Conservation (phyloP, 495 filamentous ascomycete species). For the Aspergillus nanangensis region DNA sequence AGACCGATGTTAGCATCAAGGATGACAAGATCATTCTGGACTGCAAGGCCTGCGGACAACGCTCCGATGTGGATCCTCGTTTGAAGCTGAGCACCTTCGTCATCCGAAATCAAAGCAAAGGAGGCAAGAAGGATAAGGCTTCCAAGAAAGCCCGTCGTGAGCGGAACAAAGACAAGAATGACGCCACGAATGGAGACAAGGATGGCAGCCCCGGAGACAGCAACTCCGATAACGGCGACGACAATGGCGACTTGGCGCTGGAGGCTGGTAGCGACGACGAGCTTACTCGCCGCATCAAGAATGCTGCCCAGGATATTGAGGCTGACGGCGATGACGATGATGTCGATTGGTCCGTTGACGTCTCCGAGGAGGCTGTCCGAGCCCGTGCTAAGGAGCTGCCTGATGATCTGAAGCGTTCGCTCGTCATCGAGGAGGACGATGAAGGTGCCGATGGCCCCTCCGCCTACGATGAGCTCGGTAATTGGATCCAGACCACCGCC, state of each 20-base stretch:
- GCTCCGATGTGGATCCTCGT: slow-evolving; percentile 82
- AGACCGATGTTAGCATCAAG: slow-evolving; percentile 93
- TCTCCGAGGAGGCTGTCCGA: slow-evolving; percentile 90
- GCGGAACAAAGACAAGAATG: slow-evolving; percentile 65
- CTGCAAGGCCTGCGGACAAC: slow-evolving; percentile 98
- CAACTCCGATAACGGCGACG: slow-evolving; percentile 60
- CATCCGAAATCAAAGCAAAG: slow-evolving; percentile 85
- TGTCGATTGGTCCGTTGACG: slow-evolving; percentile 90
- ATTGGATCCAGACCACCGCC: slow-evolving; percentile 80
- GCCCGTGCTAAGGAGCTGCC: slow-evolving; percentile 89
- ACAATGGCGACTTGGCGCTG: slow-evolving; percentile 64
- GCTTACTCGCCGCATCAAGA: slow-evolving; percentile 83
- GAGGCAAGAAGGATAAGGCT: slow-evolving; percentile 92
- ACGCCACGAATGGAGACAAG: slow-evolving; percentile 58
- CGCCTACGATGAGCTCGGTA: slow-evolving; percentile 86
- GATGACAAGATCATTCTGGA: slow-evolving; percentile 86
- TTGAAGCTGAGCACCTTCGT: slow-evolving; percentile 98
- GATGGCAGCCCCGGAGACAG: slow-evolving; percentile 70
- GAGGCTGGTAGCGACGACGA: slow-evolving; percentile 89
- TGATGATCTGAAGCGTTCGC: slow-evolving; percentile 82
- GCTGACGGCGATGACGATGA: slow-evolving; percentile 65
- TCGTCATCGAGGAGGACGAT: slow-evolving; percentile 82
- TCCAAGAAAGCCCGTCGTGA: slow-evolving; percentile 77
- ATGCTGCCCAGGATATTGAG: slow-evolving; percentile 72
- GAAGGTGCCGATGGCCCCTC: slow-evolving; percentile 79